These are phyloP conservation scores for Chenopodium berlandieri DNA, from an alignment of 148 eudicot species.

Conservation along the genomic window DNA sequence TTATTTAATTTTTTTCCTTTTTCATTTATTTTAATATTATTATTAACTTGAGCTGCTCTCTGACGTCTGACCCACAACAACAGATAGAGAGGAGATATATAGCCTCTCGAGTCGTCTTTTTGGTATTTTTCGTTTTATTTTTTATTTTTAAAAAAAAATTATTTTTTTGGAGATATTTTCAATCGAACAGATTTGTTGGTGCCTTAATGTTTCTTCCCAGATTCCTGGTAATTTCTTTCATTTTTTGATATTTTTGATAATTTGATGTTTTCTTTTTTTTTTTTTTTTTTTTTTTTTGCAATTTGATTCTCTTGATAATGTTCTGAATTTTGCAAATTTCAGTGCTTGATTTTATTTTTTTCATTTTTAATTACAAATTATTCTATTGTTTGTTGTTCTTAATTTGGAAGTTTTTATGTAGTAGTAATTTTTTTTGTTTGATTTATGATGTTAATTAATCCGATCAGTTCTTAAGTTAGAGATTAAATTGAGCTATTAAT, in stretches of 20 bases:
- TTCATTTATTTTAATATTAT: background rate
- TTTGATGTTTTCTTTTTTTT: background rate
- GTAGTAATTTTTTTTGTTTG: background rate
- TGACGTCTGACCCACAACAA: slow-evolving; percentile 14
- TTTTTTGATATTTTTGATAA: background rate
- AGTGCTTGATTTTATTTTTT: background rate
- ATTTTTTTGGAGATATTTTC: background rate
- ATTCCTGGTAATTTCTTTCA: slow-evolving; percentile 7
- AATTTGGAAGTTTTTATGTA: too few relatives aligned
- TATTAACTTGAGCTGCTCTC: background rate
- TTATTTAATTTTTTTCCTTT: background rate
- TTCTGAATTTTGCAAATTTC: background rate
- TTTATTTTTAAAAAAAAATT: too few relatives aligned
- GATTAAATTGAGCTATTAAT: background rate
- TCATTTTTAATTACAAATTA: too few relatives aligned
- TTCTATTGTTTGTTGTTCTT: too few relatives aligned
- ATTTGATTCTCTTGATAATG: background rate
- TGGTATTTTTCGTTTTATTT: background rate
- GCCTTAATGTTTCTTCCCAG: background rate
- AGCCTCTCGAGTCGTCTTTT: slow-evolving; percentile 5
- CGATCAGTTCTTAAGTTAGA: background rate
- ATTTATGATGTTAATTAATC: background rate
- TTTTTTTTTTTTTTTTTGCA: background rate
- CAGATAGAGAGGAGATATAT: slow-evolving; percentile 7
- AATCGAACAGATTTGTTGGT: background rate